Percentiles rank a stretch among this genome's conserved stretches.
Evolutionary conservation across 2,329 filamentous ascomycete species (phyloP).

Genomic region (Fusarium anguioides): DNA sequence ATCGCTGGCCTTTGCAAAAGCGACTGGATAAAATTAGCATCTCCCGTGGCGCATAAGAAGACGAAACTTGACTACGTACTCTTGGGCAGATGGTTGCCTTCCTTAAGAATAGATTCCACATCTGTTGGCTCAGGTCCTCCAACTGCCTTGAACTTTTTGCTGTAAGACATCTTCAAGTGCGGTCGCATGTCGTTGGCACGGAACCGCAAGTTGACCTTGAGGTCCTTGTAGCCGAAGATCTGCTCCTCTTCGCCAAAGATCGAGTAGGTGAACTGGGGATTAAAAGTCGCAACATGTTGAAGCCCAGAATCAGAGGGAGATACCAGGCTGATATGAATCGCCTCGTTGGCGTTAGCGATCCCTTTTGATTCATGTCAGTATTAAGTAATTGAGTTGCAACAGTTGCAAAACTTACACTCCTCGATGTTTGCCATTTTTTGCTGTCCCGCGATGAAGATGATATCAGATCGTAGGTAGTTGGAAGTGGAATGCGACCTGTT

Average conservation of each 20-base stretch:
- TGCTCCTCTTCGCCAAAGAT: slow-evolving; percentile 94
- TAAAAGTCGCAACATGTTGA: slow-evolving; percentile 75
- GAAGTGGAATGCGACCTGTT: slow-evolving; percentile 4
- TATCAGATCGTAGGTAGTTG: too few relatives aligned
- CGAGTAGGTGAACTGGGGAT: slow-evolving; percentile 88
- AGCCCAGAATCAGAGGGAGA: slow-evolving; percentile 60
- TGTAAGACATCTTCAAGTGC: slow-evolving; percentile 75
- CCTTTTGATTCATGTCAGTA: slow-evolving; percentile 53
- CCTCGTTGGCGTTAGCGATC: slow-evolving; percentile 71
- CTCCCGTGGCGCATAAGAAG: neutral
- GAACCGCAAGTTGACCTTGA: slow-evolving; percentile 78
- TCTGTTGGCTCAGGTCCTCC: slow-evolving; percentile 77
- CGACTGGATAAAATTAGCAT: slow-evolving; percentile 60
- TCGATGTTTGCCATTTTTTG: slow-evolving; percentile 48
- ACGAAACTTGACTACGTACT: slow-evolving; percentile 62
- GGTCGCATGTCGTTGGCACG: slow-evolving; percentile 80
- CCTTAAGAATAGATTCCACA: slow-evolving; percentile 70
- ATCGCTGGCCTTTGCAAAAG: slow-evolving; percentile 70
- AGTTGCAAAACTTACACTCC: slow-evolving; percentile 48
- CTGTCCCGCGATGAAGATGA: neutral
- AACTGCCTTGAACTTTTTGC: slow-evolving; percentile 75
- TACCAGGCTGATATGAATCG: slow-evolving; percentile 70
- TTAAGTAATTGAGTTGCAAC: slow-evolving; percentile 2
- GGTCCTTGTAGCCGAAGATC: slow-evolving; percentile 88
- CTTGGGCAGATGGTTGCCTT: slow-evolving; percentile 74